A percentile compares a stretch with the other conserved stretches of the same genome.
Conservation (phyloP, 352 stramenopile species). For the Globisporangium barbulae region DNA sequence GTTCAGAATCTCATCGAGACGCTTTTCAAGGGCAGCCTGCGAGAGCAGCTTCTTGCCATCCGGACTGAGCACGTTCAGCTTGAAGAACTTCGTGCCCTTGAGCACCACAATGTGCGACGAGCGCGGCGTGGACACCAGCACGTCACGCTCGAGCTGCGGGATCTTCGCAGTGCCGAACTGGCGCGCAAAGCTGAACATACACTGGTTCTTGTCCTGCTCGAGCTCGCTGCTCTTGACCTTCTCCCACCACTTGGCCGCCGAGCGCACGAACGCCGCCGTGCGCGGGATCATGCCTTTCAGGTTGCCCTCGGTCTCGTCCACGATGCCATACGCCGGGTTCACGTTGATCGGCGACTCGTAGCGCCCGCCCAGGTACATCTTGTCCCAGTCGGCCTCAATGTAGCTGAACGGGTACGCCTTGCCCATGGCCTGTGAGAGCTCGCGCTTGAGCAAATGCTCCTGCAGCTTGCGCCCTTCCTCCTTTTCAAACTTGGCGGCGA, state of each 20-base stretch:
- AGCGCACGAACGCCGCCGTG: slow-evolving; percentile 76
- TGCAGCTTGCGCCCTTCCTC: slow-evolving; percentile 56
- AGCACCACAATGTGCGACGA: slow-evolving; percentile 89
- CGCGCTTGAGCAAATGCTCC: slow-evolving; percentile 59
- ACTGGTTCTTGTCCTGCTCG: slow-evolving; percentile 89
- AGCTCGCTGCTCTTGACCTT: slow-evolving; percentile 88
- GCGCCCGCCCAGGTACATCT: slow-evolving; percentile 89
- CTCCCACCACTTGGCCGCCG: slow-evolving; percentile 84
- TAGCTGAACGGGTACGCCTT: slow-evolving; percentile 91
- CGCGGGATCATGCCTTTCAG: slow-evolving; percentile 64
- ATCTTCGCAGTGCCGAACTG: slow-evolving; percentile 87
- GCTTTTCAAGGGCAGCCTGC: slow-evolving; percentile 58
- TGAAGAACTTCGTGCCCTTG: slow-evolving; percentile 81
- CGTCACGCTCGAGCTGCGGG: slow-evolving; percentile 64
- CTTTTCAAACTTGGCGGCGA: slow-evolving; percentile 56
- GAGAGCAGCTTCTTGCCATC: slow-evolving; percentile 83
- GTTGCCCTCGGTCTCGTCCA: slow-evolving; percentile 79
- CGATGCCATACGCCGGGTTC: slow-evolving; percentile 85
- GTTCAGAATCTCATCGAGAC: slow-evolving; percentile 71
- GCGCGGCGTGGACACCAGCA: slow-evolving; percentile 67
- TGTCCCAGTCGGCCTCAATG: slow-evolving; percentile 91
- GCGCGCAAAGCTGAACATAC: slow-evolving; percentile 86
- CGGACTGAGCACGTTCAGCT: slow-evolving; percentile 75
- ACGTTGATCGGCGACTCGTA: slow-evolving; percentile 91
- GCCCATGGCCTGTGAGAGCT: slow-evolving; percentile 72